A percentile compares a stretch with the other conserved stretches of the same genome.
These are phyloP conservation scores for Lagerstroemia speciosa DNA, from an alignment of 345 rosid genomes.

Conservation along the genomic window DNA sequence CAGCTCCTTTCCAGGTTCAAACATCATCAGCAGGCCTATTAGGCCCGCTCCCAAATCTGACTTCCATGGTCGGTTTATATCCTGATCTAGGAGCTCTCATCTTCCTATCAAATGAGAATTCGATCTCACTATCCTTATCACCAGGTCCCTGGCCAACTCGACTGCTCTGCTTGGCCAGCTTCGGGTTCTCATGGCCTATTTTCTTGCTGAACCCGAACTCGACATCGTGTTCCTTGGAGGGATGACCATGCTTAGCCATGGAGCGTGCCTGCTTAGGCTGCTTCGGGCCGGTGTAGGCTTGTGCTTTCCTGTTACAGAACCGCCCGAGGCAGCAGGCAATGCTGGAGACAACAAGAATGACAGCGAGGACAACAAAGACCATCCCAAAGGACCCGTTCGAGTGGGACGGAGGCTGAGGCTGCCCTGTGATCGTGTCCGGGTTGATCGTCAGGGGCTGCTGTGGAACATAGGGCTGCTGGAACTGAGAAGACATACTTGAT, in stretches of 20 bases:
- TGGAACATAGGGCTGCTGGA: conserved; percentile 8
- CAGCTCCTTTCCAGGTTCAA: not conserved
- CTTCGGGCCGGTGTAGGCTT: conserved; percentile 6
- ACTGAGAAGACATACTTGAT: conserved; percentile 17
- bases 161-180: conserved; percentile 6
- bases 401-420: conserved; percentile 27
- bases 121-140: conserved; percentile 4
- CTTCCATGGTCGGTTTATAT: conserved; percentile 15
- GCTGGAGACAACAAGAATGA: conserved; percentile 42
- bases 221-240: conserved; percentile 15
- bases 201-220: conserved; percentile 42
- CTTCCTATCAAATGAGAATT: conserved; percentile 4
- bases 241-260: not conserved
- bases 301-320: conserved; percentile 28
- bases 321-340: conserved; percentile 54
- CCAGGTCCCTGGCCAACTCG: not conserved
- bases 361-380: conserved; percentile 53
- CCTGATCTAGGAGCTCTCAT: conserved; percentile 11
- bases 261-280: conserved; percentile 7
- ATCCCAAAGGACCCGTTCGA: conserved; percentile 61
- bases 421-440: conserved; percentile 38
- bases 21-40: not conserved
- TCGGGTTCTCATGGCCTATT: conserved; percentile 7
- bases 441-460: conserved; percentile 43
- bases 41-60: conserved; percentile 5